phyloP scores from a whole-genome alignment of 169 alveolate genomes.

The Cryptosporidium muris region DNA sequence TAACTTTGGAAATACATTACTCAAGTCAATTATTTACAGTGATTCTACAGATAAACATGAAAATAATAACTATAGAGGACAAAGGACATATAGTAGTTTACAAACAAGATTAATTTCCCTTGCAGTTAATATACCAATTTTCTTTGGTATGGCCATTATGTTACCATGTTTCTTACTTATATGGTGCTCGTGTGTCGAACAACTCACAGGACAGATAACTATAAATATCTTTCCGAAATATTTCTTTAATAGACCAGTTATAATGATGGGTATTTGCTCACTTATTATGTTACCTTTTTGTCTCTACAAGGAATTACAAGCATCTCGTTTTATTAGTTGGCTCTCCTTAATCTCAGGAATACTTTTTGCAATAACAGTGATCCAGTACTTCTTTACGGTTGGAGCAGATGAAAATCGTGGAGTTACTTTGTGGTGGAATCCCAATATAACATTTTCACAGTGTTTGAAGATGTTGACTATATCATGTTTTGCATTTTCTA shows the following conservation, averaged over 20 bases:
- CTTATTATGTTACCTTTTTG: conserved; percentile 58
- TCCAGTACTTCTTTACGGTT: conserved; percentile 37
- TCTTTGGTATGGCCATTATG: conserved; percentile 59
- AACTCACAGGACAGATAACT: conserved; percentile 24
- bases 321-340: conserved; percentile 67
- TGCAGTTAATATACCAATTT: conserved; percentile 56
- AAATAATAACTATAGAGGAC: neutral
- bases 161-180: conserved; percentile 59
- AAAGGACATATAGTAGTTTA: too few relatives aligned
- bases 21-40: conserved; percentile 10
- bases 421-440: conserved; percentile 55
- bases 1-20: conserved; percentile 57
- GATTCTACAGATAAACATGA: conserved; percentile 11
- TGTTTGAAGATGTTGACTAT: conserved; percentile 59
- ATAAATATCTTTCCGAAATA: neutral
- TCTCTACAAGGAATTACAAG: conserved; percentile 40
- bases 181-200: conserved; percentile 70
- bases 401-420: conserved; percentile 40
- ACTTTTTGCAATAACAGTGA: conserved; percentile 50
- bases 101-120: conserved; percentile 15
- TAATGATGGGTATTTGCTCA: conserved; percentile 53
- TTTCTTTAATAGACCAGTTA: conserved; percentile 3
- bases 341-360: conserved; percentile 57
- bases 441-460: conserved; percentile 6
- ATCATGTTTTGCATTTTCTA: conserved; percentile 68